Evolutionary conservation across 1,139 yeast species (phyloP), one percentile per base, ranked within the genome.

Genomic region (Yamadazyma trypodendri): DNA sequence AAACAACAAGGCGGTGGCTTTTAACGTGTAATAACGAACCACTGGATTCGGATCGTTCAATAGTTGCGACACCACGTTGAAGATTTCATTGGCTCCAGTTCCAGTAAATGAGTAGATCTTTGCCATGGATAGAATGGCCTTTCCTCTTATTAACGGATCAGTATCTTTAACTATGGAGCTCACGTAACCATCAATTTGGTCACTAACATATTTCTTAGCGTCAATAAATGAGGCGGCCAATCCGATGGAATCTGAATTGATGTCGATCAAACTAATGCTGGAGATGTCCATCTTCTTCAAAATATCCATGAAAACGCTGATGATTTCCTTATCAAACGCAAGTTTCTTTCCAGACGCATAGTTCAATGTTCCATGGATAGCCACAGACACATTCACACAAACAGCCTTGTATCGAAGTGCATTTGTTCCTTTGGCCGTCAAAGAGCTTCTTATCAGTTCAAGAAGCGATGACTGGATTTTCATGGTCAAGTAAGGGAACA

Each of bases 391-490:
- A 51, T 89, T 89, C 3, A 83, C 67, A 6, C 73, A 60, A 9
- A 83, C 67, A 0, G 92, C 87, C 56, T 65, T 57, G 22, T 50
- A 49, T 36, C 77, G 51, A 23, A 64, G 48, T 0, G 65, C 63
- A 37, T 65, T 70, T 14, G 56, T 45, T 1, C 54, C 41, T 24
- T 54, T 52, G 1, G 67, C 52, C 2, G 62, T 59, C 13, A 68
- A 46, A 6, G 82, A 76, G 3, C 81, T 68, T 48, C 90, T 72
- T 44, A 92, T 63, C 43, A 84, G 89, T 48, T 90, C 97, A 33
- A 92, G 60, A 25, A 92, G 70, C 1, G 97, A 88, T 40, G 84
- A 82, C 54, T 92, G 97, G 39, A 92, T 84, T 45, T 88, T 86
- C 8, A 78, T 61, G n/a, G 90, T 78, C 49, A 92, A 74, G 43